These are phyloP conservation scores for Microglena sp. DNA, from an alignment of 139 green algal genomes.

Conservation along the genomic window DNA sequence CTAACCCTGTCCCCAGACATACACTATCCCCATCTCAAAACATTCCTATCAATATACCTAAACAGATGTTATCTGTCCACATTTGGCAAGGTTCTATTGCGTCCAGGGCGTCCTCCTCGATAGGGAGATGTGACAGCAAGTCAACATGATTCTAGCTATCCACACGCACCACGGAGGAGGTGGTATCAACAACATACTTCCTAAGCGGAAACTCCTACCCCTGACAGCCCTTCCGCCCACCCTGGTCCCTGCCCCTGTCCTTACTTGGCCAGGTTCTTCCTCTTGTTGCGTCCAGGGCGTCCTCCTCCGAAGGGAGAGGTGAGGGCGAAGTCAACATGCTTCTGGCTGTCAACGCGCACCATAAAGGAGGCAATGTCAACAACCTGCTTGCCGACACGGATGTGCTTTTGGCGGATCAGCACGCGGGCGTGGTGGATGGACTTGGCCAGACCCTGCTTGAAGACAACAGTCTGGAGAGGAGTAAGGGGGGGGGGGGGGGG, in stretches of 20 bases:
- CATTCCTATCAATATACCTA: too few species aligned
- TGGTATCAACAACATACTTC: constrained; percentile 99
- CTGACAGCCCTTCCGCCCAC: too few species aligned
- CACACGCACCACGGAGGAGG: constrained; percentile 94
- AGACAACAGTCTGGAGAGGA: constrained; percentile 99
- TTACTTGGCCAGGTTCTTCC: too few species aligned
- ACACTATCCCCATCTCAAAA: too few species aligned
- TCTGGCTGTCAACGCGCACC: constrained; percentile 96
- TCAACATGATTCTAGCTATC: constrained; percentile 99
- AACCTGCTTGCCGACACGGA: constrained; percentile 99
- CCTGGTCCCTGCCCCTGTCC: too few species aligned
- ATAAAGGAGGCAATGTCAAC: constrained; percentile 98
- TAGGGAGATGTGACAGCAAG: constrained; percentile 96
- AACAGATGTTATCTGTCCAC: too few species aligned
- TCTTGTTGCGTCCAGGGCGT: constrained; percentile 91
- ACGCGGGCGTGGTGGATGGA: constrained; percentile 97
- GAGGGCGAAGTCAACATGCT: constrained; percentile 99
- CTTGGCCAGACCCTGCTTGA: constrained; percentile 99
- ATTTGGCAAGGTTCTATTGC: constrained; percentile 65
- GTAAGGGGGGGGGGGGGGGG: too few species aligned
- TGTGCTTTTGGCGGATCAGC: constrained; percentile 97
- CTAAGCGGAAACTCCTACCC: too few species aligned
- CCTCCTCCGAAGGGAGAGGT: constrained; percentile 95
- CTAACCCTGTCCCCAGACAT: too few species aligned
- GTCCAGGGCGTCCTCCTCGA: constrained; percentile 90